Evolutionary conservation across 441 rosid species (phyloP).

Genomic region (Populus hybrid): DNA sequence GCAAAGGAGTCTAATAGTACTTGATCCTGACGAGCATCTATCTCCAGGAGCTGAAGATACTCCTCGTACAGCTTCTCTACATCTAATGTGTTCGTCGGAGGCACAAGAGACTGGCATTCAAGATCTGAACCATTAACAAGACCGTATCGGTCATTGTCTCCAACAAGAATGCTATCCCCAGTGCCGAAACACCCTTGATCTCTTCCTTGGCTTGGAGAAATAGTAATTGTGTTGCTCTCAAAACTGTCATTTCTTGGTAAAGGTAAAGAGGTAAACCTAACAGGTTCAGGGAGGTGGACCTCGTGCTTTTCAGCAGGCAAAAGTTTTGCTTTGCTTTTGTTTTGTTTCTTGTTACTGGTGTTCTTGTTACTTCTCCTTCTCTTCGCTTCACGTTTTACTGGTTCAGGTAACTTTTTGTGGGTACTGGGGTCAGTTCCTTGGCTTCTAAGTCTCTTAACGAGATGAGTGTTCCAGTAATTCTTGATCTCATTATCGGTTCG

Average conservation of each 20-base stretch:
- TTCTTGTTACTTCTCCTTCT: conserved; percentile 14
- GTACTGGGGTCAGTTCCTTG: conserved; percentile 40
- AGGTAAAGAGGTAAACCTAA: conserved; percentile 28
- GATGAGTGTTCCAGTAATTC: conserved; percentile 63
- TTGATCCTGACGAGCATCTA: conserved; percentile 28
- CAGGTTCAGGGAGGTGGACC: conserved; percentile 48
- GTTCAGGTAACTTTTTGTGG: conserved; percentile 28
- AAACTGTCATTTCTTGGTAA: conserved; percentile 39
- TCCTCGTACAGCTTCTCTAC: conserved; percentile 45
- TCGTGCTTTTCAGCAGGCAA: conserved; percentile 24
- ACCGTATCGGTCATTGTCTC: conserved; percentile 18
- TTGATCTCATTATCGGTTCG: conserved; percentile 81
- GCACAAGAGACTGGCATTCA: conserved; percentile 26
- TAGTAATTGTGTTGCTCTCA: conserved; percentile 18
- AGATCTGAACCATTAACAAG: conserved; percentile 22
- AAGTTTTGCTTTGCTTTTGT: not conserved
- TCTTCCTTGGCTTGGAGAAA: conserved; percentile 26
- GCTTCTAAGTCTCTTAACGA: conserved; percentile 37
- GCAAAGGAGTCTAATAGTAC: conserved; percentile 33
- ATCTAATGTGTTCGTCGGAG: conserved; percentile 13
- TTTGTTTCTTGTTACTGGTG: not conserved
- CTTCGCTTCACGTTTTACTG: not conserved
- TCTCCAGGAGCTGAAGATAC: conserved; percentile 40
- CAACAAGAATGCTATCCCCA: conserved; percentile 21
- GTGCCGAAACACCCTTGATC: not conserved